Evolutionary conservation across 805 yeast genomes (phyloP).

Genomic region (Starmerella riodocensis): DNA sequence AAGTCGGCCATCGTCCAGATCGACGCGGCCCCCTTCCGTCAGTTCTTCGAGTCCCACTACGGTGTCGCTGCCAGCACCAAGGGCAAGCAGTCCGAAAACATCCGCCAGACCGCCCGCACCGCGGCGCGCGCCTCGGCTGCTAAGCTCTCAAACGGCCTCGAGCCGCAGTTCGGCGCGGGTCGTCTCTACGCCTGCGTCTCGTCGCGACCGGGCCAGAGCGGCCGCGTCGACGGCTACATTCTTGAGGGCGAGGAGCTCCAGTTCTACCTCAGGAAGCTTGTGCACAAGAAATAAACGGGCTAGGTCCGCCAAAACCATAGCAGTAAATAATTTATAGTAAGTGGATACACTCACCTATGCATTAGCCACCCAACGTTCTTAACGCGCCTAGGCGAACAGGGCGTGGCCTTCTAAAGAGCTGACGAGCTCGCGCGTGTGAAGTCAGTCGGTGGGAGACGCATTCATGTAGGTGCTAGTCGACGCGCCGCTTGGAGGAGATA

Average conservation of each 20-base stretch:
- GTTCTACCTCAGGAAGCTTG: constrained; percentile 99
- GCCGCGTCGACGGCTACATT: constrained; percentile 99
- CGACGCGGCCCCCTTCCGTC: constrained; percentile 99
- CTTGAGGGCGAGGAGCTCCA: constrained; percentile 99
- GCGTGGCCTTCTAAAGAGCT: too few relatives aligned
- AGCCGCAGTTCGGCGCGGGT: constrained; percentile 96
- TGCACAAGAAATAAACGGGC: constrained; percentile 73
- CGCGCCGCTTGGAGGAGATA: too few relatives aligned
- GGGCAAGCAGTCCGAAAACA: constrained; percentile 63
- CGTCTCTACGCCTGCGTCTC: constrained; percentile 97
- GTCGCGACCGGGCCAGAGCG: constrained; percentile 99
- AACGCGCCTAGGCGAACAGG: too few relatives aligned
- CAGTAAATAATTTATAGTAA: constrained; percentile 13
- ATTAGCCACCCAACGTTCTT: too few relatives aligned
- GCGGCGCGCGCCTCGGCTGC: constrained; percentile 67
- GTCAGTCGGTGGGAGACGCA: too few relatives aligned
- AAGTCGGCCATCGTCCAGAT: constrained; percentile 98
- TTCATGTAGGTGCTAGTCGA: too few relatives aligned
- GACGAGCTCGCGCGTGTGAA: too few relatives aligned
- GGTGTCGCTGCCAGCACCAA: constrained; percentile 49
- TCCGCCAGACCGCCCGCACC: constrained; percentile 59
- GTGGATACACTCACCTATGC: too few relatives aligned
- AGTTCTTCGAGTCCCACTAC: constrained; percentile 98
- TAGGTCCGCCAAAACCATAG: not conserved
- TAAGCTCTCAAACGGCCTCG: constrained; percentile 79